These are phyloP conservation scores for Epicoccum nigrum DNA, from an alignment of 2,329 filamentous ascomycete genomes.

Conservation along the genomic window DNA sequence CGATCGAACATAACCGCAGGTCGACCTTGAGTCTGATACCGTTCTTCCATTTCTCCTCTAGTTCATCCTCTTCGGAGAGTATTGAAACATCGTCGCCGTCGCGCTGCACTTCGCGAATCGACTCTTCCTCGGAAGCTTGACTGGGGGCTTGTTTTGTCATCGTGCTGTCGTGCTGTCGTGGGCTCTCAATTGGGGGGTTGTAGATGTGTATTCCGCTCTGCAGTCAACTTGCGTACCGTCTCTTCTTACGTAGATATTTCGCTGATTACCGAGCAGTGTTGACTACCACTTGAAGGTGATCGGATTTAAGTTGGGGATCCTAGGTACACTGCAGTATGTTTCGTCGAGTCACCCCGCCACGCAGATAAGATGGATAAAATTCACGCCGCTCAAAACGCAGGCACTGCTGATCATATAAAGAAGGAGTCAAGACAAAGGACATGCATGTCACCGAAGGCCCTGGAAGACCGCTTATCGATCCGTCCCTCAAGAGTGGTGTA, in stretches of 20 bases:
- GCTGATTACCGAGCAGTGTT: neutral
- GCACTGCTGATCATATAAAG: slow-evolving; percentile 4
- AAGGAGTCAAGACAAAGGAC: slow-evolving; percentile 1
- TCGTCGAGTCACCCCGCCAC: neutral
- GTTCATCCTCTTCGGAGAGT: slow-evolving; percentile 19
- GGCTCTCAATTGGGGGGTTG: neutral
- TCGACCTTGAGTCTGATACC: slow-evolving; percentile 68
- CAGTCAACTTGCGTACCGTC: neutral
- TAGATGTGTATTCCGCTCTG: neutral
- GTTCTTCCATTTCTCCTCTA: slow-evolving; percentile 48
- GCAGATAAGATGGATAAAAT: neutral
- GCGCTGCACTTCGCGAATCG: slow-evolving; percentile 23
- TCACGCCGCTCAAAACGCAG: neutral
- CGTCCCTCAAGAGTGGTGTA: slow-evolving; percentile 4
- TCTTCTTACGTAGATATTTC: neutral
- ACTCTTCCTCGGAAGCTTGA: slow-evolving; percentile 21
- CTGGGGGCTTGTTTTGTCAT: slow-evolving; percentile 26
- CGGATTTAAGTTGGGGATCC: no score
- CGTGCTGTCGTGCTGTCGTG: neutral
- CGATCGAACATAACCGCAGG: slow-evolving; percentile 71
- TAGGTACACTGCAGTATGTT: no score
- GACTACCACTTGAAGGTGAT: neutral
- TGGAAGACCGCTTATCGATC: slow-evolving; percentile 7
- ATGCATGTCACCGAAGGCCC: slow-evolving; percentile 11
- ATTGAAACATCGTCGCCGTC: slow-evolving; percentile 15